Evolutionary conservation across 768 basidiomycete genomes (phyloP).

Genomic region (Collybia sordida): DNA sequence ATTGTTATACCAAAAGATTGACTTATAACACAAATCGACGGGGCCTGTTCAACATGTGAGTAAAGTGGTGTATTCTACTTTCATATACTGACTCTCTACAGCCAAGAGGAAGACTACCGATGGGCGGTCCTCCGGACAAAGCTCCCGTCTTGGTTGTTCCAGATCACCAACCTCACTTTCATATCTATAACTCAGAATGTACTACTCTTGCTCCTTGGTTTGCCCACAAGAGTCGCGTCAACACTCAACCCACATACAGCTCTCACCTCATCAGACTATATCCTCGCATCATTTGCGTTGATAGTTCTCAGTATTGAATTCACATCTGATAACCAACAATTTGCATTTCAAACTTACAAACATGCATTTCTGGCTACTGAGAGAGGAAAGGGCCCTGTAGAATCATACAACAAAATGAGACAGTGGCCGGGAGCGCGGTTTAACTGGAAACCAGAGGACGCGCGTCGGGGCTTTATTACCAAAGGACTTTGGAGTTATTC

Average conservation of each 20-base stretch:
- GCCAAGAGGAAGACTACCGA: conserved; percentile 88
- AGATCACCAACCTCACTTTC: conserved; percentile 55
- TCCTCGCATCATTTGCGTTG: conserved; percentile 60
- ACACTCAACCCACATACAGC: conserved; percentile 50
- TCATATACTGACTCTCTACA: conserved; percentile 22
- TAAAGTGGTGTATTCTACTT: conserved; percentile 1
- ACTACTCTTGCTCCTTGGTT: conserved; percentile 71
- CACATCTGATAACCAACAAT: conserved; percentile 91
- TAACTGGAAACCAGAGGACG: conserved; percentile 66
- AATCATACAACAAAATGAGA: conserved; percentile 38
- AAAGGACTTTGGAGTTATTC: conserved; percentile 84
- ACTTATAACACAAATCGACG: conserved; percentile 83
- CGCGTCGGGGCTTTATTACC: conserved; percentile 80
- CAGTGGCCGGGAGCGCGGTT: conserved; percentile 71
- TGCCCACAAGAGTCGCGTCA: conserved; percentile 60
- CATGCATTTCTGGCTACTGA: conserved; percentile 38
- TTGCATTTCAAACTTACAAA: conserved; percentile 81
- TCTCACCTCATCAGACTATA: conserved; percentile 59
- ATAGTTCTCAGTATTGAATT: conserved; percentile 68
- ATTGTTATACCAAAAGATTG: too few species aligned
- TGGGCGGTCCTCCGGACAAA: conserved; percentile 76
- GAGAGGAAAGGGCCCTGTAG: conserved; percentile 27
- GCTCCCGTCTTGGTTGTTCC: conserved; percentile 43
- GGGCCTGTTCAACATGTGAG: conserved; percentile 75
- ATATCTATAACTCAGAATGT: conserved; percentile 80